Base-by-base conservation (phyloP, 78 protist genomes). In the Dictyostelium capitatum region DNA sequence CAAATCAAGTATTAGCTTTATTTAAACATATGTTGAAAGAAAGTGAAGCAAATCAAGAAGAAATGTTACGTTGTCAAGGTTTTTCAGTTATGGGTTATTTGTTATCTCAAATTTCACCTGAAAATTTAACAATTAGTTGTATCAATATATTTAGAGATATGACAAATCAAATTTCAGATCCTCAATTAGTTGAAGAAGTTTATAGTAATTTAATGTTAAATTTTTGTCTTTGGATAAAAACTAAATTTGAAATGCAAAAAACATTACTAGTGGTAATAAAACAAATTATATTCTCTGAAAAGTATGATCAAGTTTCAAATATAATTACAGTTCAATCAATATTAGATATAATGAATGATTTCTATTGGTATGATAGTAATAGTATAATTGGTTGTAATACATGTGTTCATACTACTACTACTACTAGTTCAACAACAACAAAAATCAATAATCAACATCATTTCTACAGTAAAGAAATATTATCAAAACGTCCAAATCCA, bases 31-130 rank as follows among this genome's bases (percentile, higher is more conserved):
- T 87, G 93, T 51, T 87, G 28, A 51, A 70, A 43, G 93, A 73
- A 0, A 62, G 80, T 77, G 93, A 87, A n/a, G 84, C 93, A 37
- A 87, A 77, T 50, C 93, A 87, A 87, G 93, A 87, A n/a, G 93
- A 87, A 56, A 87, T 87, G 93, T 56, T 77, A 17, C 67, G 84
- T 54, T 74, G 83, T 32, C 53, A 59, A n/a, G 93, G 93, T 37
- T 77, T 87, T 14, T n/a, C 70, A 9, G 84, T 87, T 4, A 47
- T 87, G 65, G 81, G 83, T 14, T 87, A 87, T 25, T 41, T 87
- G 5, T 57, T 87, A 10, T 84, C 64, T 20, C 72, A 47, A 30
- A 64, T 87, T 30, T 48, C 80, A 57, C 79, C 93, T 1, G 93
- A 87, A 53, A 64, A 87, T 37, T 25, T 87, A 28, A 87, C 84